Percentiles rank a stretch among this genome's conserved stretches.
Conservation (phyloP, 441 rosid species). For the Erysimum pusillum region DNA sequence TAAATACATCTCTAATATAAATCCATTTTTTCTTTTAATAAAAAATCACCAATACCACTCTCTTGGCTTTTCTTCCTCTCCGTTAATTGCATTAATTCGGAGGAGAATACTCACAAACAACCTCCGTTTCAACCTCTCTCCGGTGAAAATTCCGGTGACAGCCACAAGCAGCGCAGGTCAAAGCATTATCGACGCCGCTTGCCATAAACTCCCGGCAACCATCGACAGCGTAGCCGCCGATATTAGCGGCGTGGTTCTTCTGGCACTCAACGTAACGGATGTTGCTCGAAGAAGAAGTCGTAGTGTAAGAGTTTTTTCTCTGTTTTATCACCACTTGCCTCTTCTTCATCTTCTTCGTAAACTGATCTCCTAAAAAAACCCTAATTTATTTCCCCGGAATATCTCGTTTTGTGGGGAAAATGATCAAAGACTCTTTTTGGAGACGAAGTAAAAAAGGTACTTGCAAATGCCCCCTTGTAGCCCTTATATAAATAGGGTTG, state of each 20-base stretch:
- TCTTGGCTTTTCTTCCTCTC: conserved; percentile 2
- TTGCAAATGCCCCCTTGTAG: conserved; percentile 30
- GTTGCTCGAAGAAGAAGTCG: conserved; percentile 54
- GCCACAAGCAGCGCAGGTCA: conserved; percentile 89
- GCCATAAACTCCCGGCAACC: conserved; percentile 98
- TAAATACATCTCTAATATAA: conserved; percentile 4
- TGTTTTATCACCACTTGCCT: conserved; percentile 70
- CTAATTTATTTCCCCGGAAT: conserved; percentile 7
- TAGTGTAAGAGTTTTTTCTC: conserved; percentile 49
- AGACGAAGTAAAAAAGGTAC: conserved; percentile 30
- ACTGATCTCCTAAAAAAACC: conserved; percentile 43
- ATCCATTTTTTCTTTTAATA: background rate
- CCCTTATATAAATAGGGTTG: conserved; percentile 36
- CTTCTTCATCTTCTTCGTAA: conserved; percentile 71
- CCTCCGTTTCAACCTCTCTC: conserved; percentile 81
- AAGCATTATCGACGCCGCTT: conserved; percentile 63
- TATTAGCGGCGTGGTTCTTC: conserved; percentile 85
- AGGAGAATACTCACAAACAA: conserved; percentile 90
- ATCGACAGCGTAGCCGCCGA: conserved; percentile 89
- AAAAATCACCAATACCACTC: conserved; percentile 15
- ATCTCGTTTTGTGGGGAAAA: conserved; percentile 11
- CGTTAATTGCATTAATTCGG: too few relatives aligned
- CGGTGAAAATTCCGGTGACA: conserved; percentile 92
- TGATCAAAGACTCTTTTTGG: conserved; percentile 20
- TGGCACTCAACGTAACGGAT: conserved; percentile 86